These are phyloP conservation scores for Botryobasidium botryosum DNA, from an alignment of 768 basidiomycete species.

Conservation along the genomic window DNA sequence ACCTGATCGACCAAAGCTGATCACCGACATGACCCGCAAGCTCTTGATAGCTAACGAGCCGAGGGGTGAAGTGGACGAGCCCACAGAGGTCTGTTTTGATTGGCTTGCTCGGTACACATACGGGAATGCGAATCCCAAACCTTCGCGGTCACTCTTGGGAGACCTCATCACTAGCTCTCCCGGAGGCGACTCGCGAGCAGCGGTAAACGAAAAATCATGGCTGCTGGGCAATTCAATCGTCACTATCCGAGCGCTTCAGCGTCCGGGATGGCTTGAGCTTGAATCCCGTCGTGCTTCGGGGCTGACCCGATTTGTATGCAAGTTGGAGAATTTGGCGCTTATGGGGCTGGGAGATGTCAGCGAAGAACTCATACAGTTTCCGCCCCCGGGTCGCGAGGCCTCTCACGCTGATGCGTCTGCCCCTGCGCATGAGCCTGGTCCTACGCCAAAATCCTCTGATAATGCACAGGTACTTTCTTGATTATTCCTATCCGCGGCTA, in stretches of 20 bases:
- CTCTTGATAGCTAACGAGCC: constrained; percentile 74
- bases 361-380: too few relatives aligned
- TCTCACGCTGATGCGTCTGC: too few relatives aligned
- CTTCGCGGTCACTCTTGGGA: constrained; percentile 58
- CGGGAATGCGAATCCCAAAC: constrained; percentile 82
- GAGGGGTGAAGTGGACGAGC: constrained; percentile 57
- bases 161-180: constrained; percentile 48
- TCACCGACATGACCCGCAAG: constrained; percentile 74
- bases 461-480: too few relatives aligned
- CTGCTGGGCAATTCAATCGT: constrained; percentile 68
- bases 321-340: constrained; percentile 77
- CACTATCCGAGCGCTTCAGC: constrained; percentile 55
- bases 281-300: constrained; percentile 77
- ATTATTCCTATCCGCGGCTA: too few relatives aligned
- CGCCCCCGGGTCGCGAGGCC: too few relatives aligned
- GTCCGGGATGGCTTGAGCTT: constrained; percentile 80
- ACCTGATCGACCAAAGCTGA: constrained; percentile 60
- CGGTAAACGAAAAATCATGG: constrained; percentile 59
- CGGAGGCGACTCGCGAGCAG: constrained; percentile 22
- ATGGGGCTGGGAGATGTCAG: constrained; percentile 71
- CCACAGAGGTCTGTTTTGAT: constrained; percentile 93
- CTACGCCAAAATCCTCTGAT: too few relatives aligned
- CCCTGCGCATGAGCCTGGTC: too few relatives aligned
- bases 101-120: constrained; percentile 94
- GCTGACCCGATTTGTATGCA: constrained; percentile 65